These are phyloP conservation scores for Thalassiosira ordinaria DNA, from an alignment of 352 stramenopile genomes.

Conservation along the genomic window DNA sequence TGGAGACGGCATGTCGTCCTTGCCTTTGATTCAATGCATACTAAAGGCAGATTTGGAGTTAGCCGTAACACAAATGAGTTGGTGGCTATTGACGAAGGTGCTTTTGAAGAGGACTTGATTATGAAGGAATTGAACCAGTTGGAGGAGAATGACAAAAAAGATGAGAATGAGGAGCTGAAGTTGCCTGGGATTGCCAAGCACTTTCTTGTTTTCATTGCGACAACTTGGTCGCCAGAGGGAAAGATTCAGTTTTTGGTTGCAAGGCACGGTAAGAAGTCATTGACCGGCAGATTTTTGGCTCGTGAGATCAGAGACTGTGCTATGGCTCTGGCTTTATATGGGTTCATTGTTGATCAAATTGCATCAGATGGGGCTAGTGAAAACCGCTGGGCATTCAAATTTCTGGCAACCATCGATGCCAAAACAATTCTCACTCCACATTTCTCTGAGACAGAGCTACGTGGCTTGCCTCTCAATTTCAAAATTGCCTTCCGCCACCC, in stretches of 20 bases:
- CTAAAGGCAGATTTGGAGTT: slow-evolving; percentile 21
- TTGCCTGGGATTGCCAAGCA: slow-evolving; percentile 20
- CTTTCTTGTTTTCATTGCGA: slow-evolving; percentile 43
- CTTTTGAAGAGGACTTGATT: slow-evolving; percentile 27
- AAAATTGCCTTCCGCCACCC: background rate
- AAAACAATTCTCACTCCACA: too few relatives aligned
- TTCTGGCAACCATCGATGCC: background rate
- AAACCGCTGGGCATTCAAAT: slow-evolving; percentile 15
- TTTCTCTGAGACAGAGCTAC: too few relatives aligned
- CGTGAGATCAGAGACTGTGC: background rate
- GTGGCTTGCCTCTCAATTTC: slow-evolving; percentile 5
- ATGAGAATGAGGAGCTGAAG: slow-evolving; percentile 3
- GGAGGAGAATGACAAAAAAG: background rate
- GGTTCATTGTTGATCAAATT: slow-evolving; percentile 24
- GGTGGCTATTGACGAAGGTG: slow-evolving; percentile 2
- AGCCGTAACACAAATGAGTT: slow-evolving; percentile 26
- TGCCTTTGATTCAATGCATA: slow-evolving; percentile 26
- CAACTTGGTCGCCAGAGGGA: slow-evolving; percentile 1
- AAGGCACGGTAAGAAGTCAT: slow-evolving; percentile 2
- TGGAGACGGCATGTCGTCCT: background rate
- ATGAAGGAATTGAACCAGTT: slow-evolving; percentile 1
- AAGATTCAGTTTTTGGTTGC: slow-evolving; percentile 34
- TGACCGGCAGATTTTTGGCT: background rate
- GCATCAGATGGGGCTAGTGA: slow-evolving; percentile 23
- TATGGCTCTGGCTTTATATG: background rate